Base-by-base conservation (phyloP, 176 grass and related monocot genomes). In the Carex myosuroides region DNA sequence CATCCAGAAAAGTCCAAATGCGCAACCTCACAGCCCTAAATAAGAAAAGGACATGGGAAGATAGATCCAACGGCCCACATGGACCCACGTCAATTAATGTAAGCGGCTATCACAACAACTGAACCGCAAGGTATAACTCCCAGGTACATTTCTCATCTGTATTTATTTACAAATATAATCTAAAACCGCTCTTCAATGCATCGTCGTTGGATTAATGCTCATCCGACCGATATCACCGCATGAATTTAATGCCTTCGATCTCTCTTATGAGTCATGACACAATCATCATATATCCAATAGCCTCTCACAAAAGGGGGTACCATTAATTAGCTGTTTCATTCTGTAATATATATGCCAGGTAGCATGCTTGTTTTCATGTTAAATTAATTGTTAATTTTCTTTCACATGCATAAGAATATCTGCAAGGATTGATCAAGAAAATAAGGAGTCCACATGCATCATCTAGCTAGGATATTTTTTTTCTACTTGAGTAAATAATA, bases 141-240 rank as follows among this genome's bases (percentile, higher is more conserved):
- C 18, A 84, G n/a, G 57, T 73, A 85, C 68, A 85, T 71, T 67
- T 60, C 53, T 73, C n/a, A 59, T 48, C 64, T 72, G 62, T 21
- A 35, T 26, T 24, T 24, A 24, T 24, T 57, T 29, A 50, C 46
- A 50, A 50, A 50, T 50, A 10, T 50, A 12, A 50, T 50, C 9
- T 50, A 29, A 11, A 8, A 83, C 35, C 14, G 14, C 62, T 57
- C 33, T 64, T 57, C 2, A 84, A 68, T 53, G 61, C 65, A 70
- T 84, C 18, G 4, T 75, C 11, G 35, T 56, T 64, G 39, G 18
- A 64, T 52, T 65, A 84, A 60, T 46, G 26, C 16, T 55, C 13
- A n/a, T n/a, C 37, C 12, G 73, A 85, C 24, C 87, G 41, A 81
- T 53, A 60, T 89, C 87, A 67, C 83, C 87, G 83, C 58, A 85